Percentiles rank a stretch among this genome's conserved stretches.
phyloP scores from a whole-genome alignment of 371 early-diverging fungal species.

The Mortierella sp. region DNA sequence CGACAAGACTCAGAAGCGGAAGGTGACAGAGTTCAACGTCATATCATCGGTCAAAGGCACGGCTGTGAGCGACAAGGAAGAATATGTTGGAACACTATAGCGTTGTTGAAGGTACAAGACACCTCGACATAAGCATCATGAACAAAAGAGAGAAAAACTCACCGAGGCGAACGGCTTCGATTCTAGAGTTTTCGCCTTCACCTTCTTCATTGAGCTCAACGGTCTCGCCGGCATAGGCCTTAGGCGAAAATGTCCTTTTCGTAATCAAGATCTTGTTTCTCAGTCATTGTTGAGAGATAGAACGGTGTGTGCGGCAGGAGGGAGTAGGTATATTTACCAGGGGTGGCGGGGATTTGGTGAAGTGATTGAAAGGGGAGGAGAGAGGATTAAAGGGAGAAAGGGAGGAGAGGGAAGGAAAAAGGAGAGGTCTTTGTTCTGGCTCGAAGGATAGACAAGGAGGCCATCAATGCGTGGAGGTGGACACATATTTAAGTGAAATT shows the following conservation, averaged over 20 bases:
- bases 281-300: constrained; percentile 2
- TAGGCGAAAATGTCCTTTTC: neutral
- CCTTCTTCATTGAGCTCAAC: constrained; percentile 16
- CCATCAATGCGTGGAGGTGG: neutral
- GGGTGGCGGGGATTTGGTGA: neutral
- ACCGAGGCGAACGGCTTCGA: constrained; percentile 43
- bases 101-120: no score
- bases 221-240: neutral
- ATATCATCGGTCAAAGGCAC: constrained; percentile 73
- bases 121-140: neutral
- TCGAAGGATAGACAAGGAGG: constrained; percentile 18
- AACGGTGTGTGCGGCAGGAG: neutral
- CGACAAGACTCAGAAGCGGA: constrained; percentile 77
- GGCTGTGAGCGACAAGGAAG: constrained; percentile 4
- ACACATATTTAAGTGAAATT: neutral
- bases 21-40: constrained; percentile 72
- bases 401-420: neutral
- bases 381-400: neutral
- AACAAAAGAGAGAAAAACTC: neutral
- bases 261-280: constrained; percentile 9
- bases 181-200: constrained; percentile 22
- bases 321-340: neutral
- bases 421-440: constrained; percentile 5
- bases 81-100: no score
- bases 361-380: neutral